Evolutionary conservation across 257 asterid genomes (phyloP).

Genomic region (Fraxinus anomala): DNA sequence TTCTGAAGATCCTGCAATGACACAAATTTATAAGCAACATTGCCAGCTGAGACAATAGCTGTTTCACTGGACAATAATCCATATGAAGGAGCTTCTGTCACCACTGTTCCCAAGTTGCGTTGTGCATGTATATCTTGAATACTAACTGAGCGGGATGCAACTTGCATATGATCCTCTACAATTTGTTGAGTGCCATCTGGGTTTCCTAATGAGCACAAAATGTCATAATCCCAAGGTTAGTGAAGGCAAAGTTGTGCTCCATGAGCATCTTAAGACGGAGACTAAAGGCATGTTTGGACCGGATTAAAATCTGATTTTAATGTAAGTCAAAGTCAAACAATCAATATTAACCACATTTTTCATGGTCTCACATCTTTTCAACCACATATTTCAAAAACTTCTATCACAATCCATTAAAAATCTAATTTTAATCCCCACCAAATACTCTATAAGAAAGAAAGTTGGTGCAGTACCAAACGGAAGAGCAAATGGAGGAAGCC

Average conservation of each 20-base stretch:
- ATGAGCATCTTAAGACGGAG: constrained; percentile 47
- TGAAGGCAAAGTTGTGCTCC: constrained; percentile 38
- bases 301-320: too few species aligned
- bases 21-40: constrained; percentile 25
- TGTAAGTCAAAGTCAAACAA: too few species aligned
- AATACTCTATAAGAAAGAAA: constrained; percentile 24
- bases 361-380: too few species aligned
- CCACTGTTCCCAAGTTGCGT: constrained; percentile 28
- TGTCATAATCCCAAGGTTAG: constrained; percentile 34
- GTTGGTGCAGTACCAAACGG: constrained; percentile 53
- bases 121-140: constrained; percentile 25
- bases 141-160: constrained; percentile 33
- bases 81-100: constrained; percentile 28
- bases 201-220: constrained; percentile 1
- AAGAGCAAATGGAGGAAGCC: constrained; percentile 47
- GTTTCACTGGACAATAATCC: constrained; percentile 25
- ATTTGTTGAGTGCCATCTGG: constrained; percentile 28
- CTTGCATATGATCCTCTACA: not conserved
- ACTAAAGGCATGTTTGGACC: not conserved
- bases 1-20: constrained; percentile 30
- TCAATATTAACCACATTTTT: too few species aligned
- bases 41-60: constrained; percentile 23
- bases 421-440: too few species aligned
- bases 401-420: too few species aligned
- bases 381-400: too few species aligned